Conservation (phyloP, 2,329 filamentous ascomycete genomes). For the Dendrostoma leiphaemia region DNA sequence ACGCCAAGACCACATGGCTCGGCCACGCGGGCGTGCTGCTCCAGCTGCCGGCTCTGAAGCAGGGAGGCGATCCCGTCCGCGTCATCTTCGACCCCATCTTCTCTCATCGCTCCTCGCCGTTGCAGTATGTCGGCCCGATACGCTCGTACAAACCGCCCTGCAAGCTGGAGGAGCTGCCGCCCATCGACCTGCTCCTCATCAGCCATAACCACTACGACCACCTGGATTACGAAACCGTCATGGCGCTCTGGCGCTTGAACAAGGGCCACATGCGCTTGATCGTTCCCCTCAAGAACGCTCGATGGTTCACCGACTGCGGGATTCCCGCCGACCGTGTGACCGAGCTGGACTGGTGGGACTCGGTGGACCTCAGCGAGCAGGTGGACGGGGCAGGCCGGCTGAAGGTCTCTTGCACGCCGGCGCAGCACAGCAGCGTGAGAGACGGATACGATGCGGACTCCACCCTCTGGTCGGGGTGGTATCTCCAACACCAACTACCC, state of each 20-base stretch:
- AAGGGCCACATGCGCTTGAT: conserved; percentile 55
- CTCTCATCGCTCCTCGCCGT: conserved; percentile 37
- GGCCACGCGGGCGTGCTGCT: conserved; percentile 73
- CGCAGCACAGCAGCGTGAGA: conserved; percentile 64
- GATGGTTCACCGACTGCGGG: conserved; percentile 61
- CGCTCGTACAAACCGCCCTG: conserved; percentile 52
- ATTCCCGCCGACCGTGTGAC: conserved; percentile 47
- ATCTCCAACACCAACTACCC: conserved; percentile 35
- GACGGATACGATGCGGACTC: conserved; percentile 54
- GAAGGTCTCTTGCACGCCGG: conserved; percentile 63
- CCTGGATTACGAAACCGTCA: conserved; percentile 45
- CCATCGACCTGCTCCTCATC: conserved; percentile 49
- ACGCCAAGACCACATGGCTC: conserved; percentile 61
- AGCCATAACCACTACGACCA: conserved; percentile 59
- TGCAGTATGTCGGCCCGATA: conserved; percentile 45
- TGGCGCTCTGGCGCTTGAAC: conserved; percentile 33
- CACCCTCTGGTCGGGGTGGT: conserved; percentile 71
- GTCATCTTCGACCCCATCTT: conserved; percentile 55
- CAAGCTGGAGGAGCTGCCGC: conserved; percentile 44
- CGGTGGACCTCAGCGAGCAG: conserved; percentile 30
- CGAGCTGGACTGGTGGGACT: conserved; percentile 75
- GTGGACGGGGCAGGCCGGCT: conserved; percentile 32
- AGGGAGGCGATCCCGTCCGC: conserved; percentile 30
- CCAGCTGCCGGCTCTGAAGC: conserved; percentile 54
- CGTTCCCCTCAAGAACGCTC: conserved; percentile 63